Percentiles rank a stretch among this genome's conserved stretches.
These are phyloP conservation scores for Aspergillus wentii DNA, from an alignment of 495 filamentous ascomycete genomes.

Conservation along the genomic window DNA sequence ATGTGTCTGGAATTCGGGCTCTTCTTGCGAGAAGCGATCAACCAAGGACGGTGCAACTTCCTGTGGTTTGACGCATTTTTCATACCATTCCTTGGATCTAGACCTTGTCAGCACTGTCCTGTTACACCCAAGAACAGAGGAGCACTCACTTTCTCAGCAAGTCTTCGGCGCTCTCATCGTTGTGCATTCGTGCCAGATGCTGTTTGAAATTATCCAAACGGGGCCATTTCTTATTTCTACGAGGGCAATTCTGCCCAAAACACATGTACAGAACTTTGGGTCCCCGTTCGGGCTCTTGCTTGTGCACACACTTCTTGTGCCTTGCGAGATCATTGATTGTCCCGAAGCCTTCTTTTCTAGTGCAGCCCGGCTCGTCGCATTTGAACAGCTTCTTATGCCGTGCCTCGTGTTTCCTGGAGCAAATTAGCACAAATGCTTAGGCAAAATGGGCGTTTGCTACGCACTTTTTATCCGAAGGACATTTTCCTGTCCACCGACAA, in stretches of 20 bases:
- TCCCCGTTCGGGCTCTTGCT: slow-evolving; percentile 45
- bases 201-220: slow-evolving; percentile 88
- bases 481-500: slow-evolving; percentile 38
- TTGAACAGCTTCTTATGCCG: slow-evolving; percentile 71
- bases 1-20: slow-evolving; percentile 1
- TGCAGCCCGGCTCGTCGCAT: slow-evolving; percentile 59
- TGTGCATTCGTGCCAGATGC: slow-evolving; percentile 78
- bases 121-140: neutral
- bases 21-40: neutral
- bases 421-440: slow-evolving; percentile 1
- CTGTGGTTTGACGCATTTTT: slow-evolving; percentile 7
- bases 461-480: slow-evolving; percentile 38
- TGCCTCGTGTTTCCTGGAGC: slow-evolving; percentile 70
- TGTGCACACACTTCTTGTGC: slow-evolving; percentile 68
- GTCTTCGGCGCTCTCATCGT: slow-evolving; percentile 43
- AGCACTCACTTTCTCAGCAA: slow-evolving; percentile 51
- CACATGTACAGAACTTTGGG: slow-evolving; percentile 64
- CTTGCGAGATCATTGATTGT: slow-evolving; percentile 76
- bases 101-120: slow-evolving; percentile 3
- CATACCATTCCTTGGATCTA: slow-evolving; percentile 41
- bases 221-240: slow-evolving; percentile 75
- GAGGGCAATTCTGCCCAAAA: slow-evolving; percentile 55
- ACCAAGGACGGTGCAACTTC: too few relatives aligned
- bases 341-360: slow-evolving; percentile 65
- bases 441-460: neutral